Evolutionary conservation across 352 stramenopile species (phyloP), one percentile per base, ranked within the genome.

Genomic region (Globisporangium parvum): DNA sequence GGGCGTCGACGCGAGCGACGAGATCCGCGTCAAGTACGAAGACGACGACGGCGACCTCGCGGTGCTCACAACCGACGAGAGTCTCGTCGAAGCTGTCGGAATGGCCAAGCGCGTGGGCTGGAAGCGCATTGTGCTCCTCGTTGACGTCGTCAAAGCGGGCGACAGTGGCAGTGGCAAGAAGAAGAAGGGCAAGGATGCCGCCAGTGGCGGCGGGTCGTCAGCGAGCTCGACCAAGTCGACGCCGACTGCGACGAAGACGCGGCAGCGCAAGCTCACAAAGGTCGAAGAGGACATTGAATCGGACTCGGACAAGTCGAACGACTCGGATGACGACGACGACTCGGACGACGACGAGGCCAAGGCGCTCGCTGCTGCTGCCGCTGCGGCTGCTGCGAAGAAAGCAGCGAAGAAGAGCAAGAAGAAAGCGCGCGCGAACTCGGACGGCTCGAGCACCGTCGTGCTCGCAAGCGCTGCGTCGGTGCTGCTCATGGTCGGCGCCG

Each of bases 1-100:
- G 79, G 73, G 78, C 1, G 63, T 88, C 0, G 61, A 69, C 3
- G 47, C 69, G 0, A 67, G 71, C 3, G 83, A 91, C 40, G 75
- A 89, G 2, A 47, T 95, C 15, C 77, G 78, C 0, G 64, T 95
- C 17, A 93, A 91, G 68, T 96, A 94, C 58, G 81, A 94, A 59
- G 86, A 96, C 57, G 86, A 96, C 47, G 86, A 96, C 57, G 86
- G 86, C 15, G 86, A 96, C 60, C 53, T 93, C 37, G 83, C 82
- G 14, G 70, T 96, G 47, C 69, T 96, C 44, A 93, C 80, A 41
- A 87, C 82, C 6, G 82, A 96, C 59, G 81, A 92, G 58, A 94
- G 84, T 60, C 64, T 96, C 46, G 60, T 92, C 17, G 86, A 96
- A 51, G 86, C 86, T 33, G 86, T 96, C 51, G 63, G 81, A 48